Evolutionary conservation across 2,329 filamentous ascomycete genomes (phyloP).

Genomic region (Fusarium scirpi): DNA sequence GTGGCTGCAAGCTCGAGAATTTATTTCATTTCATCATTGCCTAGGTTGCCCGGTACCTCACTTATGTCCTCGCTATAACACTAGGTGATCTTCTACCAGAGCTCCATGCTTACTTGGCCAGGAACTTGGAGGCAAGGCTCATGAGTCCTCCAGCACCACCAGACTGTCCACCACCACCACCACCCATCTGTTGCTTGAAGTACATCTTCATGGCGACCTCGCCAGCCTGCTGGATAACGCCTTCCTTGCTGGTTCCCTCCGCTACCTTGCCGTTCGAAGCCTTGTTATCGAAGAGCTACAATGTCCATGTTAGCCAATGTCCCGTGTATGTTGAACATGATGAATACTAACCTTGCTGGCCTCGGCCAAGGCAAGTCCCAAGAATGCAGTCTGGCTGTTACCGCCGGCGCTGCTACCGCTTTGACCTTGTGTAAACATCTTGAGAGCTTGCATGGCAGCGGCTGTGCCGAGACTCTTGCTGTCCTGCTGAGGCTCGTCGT

Average conservation of each 20-base stretch:
- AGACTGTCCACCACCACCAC: conserved; percentile 61
- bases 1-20: not conserved
- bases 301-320: conserved; percentile 16
- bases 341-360: conserved; percentile 74
- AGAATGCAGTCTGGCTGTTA: conserved; percentile 80
- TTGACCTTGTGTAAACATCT: conserved; percentile 76
- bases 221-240: conserved; percentile 80
- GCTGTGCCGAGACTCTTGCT: conserved; percentile 73
- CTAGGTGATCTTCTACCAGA: not conserved
- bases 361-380: conserved; percentile 89
- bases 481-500: conserved; percentile 60
- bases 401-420: conserved; percentile 53
- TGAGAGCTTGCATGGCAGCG: conserved; percentile 84
- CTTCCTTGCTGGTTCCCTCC: conserved; percentile 79
- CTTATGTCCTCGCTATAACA: not conserved
- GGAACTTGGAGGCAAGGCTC: conserved; percentile 62
- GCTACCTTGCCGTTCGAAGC: conserved; percentile 64
- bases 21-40: not conserved
- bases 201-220: conserved; percentile 94
- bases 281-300: conserved; percentile 71
- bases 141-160: conserved; percentile 57
- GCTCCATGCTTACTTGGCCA: conserved; percentile 40
- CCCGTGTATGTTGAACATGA: too few species aligned
- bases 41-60: not conserved
- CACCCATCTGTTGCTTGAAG: conserved; percentile 73